Conservation (phyloP, 2,329 filamentous ascomycete genomes). For the Aspergillus niger region DNA sequence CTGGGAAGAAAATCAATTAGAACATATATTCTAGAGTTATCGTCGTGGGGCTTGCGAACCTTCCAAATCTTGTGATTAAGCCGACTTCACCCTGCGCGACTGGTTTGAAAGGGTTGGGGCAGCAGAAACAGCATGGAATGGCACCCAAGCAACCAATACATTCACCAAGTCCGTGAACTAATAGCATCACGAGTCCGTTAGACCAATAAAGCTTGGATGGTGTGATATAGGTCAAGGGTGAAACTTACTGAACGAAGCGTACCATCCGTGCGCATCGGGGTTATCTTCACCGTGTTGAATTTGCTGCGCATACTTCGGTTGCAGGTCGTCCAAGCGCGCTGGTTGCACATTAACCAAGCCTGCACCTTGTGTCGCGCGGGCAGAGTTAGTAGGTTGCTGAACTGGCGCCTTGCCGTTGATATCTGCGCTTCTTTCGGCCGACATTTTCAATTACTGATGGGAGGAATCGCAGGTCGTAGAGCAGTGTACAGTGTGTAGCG, state of each 20-base stretch:
- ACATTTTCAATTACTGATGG: conserved; percentile 25
- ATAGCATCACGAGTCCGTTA: conserved; percentile 17
- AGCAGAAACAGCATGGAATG: conserved; percentile 86
- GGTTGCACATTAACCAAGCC: conserved; percentile 72
- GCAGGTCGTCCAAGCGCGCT: conserved; percentile 78
- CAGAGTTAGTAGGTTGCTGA: conserved; percentile 40
- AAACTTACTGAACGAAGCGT: conserved; percentile 76
- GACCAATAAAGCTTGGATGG: neutral
- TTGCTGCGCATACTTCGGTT: conserved; percentile 74
- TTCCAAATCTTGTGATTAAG: conserved; percentile 91
- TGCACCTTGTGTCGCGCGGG: conserved; percentile 37
- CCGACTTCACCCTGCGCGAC: conserved; percentile 93
- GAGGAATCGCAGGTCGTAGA: neutral
- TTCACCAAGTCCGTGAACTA: conserved; percentile 72
- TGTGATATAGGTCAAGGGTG: neutral
- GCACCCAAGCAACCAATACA: conserved; percentile 78
- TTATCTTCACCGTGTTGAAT: conserved; percentile 64
- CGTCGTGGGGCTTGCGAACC: conserved; percentile 30
- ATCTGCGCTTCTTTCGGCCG: conserved; percentile 25
- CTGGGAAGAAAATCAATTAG: conserved; percentile 19
- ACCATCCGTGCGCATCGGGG: conserved; percentile 78
- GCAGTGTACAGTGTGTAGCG: neutral
- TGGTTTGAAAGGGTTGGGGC: conserved; percentile 93
- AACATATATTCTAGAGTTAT: neutral
- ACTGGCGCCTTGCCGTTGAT: conserved; percentile 40